Conservation (phyloP, 805 yeast species). For the Ogataea dorogensis region DNA sequence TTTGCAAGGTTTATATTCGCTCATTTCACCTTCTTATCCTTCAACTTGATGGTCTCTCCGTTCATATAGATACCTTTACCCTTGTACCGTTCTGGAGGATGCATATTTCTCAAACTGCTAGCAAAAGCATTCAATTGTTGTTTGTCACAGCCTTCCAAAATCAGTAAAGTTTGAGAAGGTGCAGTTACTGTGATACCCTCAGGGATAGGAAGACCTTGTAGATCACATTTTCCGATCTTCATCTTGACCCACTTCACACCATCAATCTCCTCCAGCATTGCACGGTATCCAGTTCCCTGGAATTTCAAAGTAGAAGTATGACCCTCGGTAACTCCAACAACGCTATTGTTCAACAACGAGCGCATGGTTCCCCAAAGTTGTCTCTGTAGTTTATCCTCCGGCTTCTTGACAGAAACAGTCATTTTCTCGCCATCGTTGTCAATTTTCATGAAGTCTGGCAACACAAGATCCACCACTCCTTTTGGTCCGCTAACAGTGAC, state of each 20-base stretch:
- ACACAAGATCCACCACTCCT: slow-evolving; percentile 60
- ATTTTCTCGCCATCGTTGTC: slow-evolving; percentile 36
- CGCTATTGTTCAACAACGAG: slow-evolving; percentile 69
- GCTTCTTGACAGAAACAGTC: slow-evolving; percentile 48
- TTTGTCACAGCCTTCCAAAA: slow-evolving; percentile 84
- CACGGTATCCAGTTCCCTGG: slow-evolving; percentile 97
- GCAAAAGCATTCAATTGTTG: slow-evolving; percentile 88
- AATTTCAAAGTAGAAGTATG: slow-evolving; percentile 83
- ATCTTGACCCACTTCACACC: slow-evolving; percentile 61
- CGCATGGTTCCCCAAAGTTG: slow-evolving; percentile 96
- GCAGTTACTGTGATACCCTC: slow-evolving; percentile 67
- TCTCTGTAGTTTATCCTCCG: slow-evolving; percentile 66
- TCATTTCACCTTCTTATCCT: slow-evolving; percentile 91
- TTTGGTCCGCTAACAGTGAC: slow-evolving; percentile 73
- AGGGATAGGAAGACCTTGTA: slow-evolving; percentile 76
- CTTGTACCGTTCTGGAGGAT: slow-evolving; percentile 97
- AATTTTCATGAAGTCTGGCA: slow-evolving; percentile 70
- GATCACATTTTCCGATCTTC: slow-evolving; percentile 85
- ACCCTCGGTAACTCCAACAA: slow-evolving; percentile 90
- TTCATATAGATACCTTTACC: slow-evolving; percentile 96
- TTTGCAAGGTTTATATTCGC: slow-evolving; percentile 1
- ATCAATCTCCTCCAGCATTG: slow-evolving; percentile 60
- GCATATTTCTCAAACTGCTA: slow-evolving; percentile 77
- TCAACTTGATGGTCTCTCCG: slow-evolving; percentile 85
- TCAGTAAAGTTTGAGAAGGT: slow-evolving; percentile 82